These are phyloP conservation scores for Hypsizygus marmoreus DNA, from an alignment of 768 basidiomycete species.

Conservation along the genomic window DNA sequence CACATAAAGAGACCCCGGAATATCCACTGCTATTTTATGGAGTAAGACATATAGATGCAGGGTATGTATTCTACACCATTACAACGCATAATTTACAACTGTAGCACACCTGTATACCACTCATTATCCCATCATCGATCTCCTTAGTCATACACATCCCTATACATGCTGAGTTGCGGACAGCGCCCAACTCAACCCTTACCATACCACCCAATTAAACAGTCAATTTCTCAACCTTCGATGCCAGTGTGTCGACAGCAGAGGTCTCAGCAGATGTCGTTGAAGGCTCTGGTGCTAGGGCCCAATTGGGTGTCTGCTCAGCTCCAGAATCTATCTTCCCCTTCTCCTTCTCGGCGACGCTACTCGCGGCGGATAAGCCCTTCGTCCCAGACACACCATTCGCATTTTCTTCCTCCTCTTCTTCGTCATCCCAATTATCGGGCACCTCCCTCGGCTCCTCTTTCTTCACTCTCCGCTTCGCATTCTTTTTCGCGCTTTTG, in stretches of 20 bases:
- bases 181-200: no score
- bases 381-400: no score
- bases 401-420: slow-evolving; percentile 37
- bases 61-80: slow-evolving; percentile 14
- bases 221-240: slow-evolving; percentile 58
- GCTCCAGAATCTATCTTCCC: slow-evolving; percentile 17
- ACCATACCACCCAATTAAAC: slow-evolving; percentile 57
- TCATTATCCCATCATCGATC: slow-evolving; percentile 12
- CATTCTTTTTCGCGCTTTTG: slow-evolving; percentile 83
- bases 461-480: slow-evolving; percentile 76
- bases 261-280: slow-evolving; percentile 14
- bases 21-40: not conserved
- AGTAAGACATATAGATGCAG: slow-evolving; percentile 1
- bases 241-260: slow-evolving; percentile 36
- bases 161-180: slow-evolving; percentile 15
- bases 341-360: slow-evolving; percentile 14
- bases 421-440: slow-evolving; percentile 81
- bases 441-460: slow-evolving; percentile 64
- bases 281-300: slow-evolving; percentile 3
- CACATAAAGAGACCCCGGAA: slow-evolving; percentile 22
- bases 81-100: slow-evolving; percentile 42
- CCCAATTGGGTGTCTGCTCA: slow-evolving; percentile 8
- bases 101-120: slow-evolving; percentile 35
- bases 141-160: slow-evolving; percentile 23
- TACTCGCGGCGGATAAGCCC: no score